A percentile compares a stretch with the other conserved stretches of the same genome.
Conservation (phyloP, 768 basidiomycete genomes). For the Tylopilus cervinicoccineus region DNA sequence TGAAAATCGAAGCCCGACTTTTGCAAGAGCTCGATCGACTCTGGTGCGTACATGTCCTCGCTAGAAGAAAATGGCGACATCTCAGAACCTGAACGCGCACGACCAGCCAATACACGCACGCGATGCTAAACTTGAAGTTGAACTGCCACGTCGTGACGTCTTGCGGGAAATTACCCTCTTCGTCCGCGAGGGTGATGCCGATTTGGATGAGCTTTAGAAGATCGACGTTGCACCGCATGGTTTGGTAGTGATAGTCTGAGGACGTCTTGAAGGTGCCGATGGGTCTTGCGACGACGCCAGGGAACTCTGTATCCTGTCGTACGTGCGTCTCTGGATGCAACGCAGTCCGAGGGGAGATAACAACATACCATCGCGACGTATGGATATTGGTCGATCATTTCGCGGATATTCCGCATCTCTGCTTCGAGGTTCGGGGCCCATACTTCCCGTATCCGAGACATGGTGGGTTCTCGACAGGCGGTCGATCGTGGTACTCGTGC, state of each 20-base stretch:
- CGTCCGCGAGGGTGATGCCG: slow-evolving; percentile 91
- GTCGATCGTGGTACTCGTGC: not conserved
- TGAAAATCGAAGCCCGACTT: slow-evolving; percentile 96
- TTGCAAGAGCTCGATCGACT: slow-evolving; percentile 90
- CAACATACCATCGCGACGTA: slow-evolving; percentile 87
- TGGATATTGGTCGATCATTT: slow-evolving; percentile 85
- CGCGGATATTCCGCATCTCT: slow-evolving; percentile 87
- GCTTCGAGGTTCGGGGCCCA: slow-evolving; percentile 91
- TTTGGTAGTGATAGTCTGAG: slow-evolving; percentile 99
- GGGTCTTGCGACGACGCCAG: slow-evolving; percentile 95
- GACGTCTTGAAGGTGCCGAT: slow-evolving; percentile 96
- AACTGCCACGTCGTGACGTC: slow-evolving; percentile 98
- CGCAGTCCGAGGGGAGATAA: not conserved
- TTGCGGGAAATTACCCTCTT: slow-evolving; percentile 86
- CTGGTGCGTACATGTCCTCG: slow-evolving; percentile 98
- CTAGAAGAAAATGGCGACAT: slow-evolving; percentile 35
- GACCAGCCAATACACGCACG: slow-evolving; percentile 47
- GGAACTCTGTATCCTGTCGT: slow-evolving; percentile 93
- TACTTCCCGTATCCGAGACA: slow-evolving; percentile 90
- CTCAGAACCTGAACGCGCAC: not conserved
- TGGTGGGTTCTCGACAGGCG: slow-evolving; percentile 23
- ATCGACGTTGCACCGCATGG: slow-evolving; percentile 99
- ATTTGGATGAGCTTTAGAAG: slow-evolving; percentile 96
- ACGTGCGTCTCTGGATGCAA: slow-evolving; percentile 1
- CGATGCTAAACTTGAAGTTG: slow-evolving; percentile 91